Evolutionary conservation across 352 stramenopile species (phyloP).

Genomic region (Phytophthora foliorum): DNA sequence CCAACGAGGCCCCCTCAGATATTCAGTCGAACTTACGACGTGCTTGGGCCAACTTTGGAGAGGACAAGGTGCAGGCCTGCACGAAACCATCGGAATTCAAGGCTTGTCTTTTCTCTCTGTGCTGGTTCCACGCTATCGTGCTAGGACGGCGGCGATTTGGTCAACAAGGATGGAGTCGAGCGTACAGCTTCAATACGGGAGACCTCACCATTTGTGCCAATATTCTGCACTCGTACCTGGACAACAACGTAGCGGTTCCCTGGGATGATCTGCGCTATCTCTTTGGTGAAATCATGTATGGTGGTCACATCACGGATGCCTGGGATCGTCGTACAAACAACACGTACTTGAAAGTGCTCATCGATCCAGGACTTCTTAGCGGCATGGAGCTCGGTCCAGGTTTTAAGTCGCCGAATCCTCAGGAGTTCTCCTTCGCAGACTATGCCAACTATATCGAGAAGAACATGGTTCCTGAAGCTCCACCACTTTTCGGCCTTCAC

Average conservation of each 20-base stretch:
- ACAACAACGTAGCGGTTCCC: conserved; percentile 92
- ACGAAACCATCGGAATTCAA: conserved; percentile 94
- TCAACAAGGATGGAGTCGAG: conserved; percentile 95
- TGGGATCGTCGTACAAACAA: conserved; percentile 97
- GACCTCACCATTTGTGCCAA: conserved; percentile 97
- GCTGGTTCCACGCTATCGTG: conserved; percentile 97
- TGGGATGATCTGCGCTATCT: conserved; percentile 97
- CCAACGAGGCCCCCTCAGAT: conserved; percentile 96
- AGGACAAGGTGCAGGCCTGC: conserved; percentile 90
- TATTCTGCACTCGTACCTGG: conserved; percentile 94
- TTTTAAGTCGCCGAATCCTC: conserved; percentile 94
- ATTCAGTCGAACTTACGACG: conserved; percentile 96
- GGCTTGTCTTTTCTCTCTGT: conserved; percentile 94
- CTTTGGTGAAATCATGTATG: conserved; percentile 98
- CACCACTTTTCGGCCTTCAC: conserved; percentile 95
- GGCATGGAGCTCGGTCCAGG: conserved; percentile 95
- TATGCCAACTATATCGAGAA: conserved; percentile 95
- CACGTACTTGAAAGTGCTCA: conserved; percentile 93
- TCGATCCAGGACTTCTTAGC: conserved; percentile 88
- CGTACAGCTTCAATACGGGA: conserved; percentile 97
- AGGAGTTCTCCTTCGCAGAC: conserved; percentile 83
- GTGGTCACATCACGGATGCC: conserved; percentile 96
- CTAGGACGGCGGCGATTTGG: conserved; percentile 93
- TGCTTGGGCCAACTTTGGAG: conserved; percentile 95
- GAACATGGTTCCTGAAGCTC: conserved; percentile 93